Base-by-base conservation (phyloP, 805 yeast genomes). In the Candida anglica region DNA sequence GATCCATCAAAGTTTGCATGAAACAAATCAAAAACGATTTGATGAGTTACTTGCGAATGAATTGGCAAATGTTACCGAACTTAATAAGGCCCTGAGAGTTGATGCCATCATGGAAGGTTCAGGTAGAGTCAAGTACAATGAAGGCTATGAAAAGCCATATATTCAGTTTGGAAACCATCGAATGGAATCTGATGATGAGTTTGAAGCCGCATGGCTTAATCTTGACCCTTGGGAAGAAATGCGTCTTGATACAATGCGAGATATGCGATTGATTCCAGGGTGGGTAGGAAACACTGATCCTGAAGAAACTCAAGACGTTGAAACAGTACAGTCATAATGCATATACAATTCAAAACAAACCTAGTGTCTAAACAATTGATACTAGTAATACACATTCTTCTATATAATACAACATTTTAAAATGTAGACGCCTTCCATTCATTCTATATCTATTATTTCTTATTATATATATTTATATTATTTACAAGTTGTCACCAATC, bases 161-260 rank as follows among this genome's bases (percentile, higher is more conserved):
- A 60, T 67, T 25, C 59, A 53, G 32, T 43, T 67, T 26, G 71
- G 71, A 11, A 52, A 48, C 32, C 59, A 62, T 38, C 41, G 41
- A 20, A 42, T 67, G 32, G 67, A 65, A 7, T 38, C 56, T 6
- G 71, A 66, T 30, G 69, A 61, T n/a, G 67, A 64, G 17, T 61
- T 67, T 28, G 69, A 66, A n/a, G 44, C 50, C 50, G 65, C 60
- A 18, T 67, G 73, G 73, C 41, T 52, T 13, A 58, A 59, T 37
- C 64, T 66, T 34, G 72, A 67, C 33, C 73, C 73, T 1, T 67
- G 73, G 73, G 66, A 60, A 16, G 73, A 66, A 42, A 46, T 67
- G 41, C 56, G 54, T 37, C 33, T 50, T 21, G 72, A 67, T 32
- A 61, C 66, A 2, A 59, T 56, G 25, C 60, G 49, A 36, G 70